A percentile compares a stretch with the other conserved stretches of the same genome.
Conservation (phyloP, 164 flowering plant genomes). For the Kingdonia uniflora region DNA sequence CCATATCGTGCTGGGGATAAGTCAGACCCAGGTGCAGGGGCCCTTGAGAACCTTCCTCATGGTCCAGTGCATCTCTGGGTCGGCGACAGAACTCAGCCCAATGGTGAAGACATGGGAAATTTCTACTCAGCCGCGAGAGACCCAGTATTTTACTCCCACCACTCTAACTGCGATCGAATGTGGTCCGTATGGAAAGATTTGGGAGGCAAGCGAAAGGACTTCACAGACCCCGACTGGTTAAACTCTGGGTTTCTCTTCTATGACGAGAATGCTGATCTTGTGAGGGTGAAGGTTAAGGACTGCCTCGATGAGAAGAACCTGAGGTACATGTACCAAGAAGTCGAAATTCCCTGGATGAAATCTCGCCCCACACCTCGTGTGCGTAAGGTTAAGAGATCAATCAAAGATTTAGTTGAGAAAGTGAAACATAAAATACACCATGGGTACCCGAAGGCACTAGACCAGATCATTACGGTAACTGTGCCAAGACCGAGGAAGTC, state of each 20-base stretch:
- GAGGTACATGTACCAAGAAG: constrained; percentile 45
- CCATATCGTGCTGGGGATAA: constrained; percentile 24
- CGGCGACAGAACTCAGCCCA: constrained; percentile 37
- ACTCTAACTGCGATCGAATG: constrained; percentile 51
- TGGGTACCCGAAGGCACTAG: too few species aligned
- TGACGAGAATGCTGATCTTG: constrained; percentile 36
- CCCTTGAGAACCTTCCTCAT: constrained; percentile 28
- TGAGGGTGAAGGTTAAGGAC: constrained; percentile 37
- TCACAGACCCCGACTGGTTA: constrained; percentile 32
- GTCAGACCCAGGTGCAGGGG: constrained; percentile 20
- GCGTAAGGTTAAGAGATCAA: background rate
- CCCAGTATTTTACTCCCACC: constrained; percentile 53
- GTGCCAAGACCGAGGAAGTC: too few species aligned
- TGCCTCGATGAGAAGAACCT: constrained; percentile 28
- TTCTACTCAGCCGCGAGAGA: constrained; percentile 63
- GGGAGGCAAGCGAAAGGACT: constrained; percentile 31
- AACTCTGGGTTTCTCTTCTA: constrained; percentile 32
- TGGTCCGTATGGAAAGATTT: constrained; percentile 51
- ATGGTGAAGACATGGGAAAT: constrained; percentile 53
- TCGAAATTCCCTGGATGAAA: constrained; percentile 43
- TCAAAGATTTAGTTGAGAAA: too few species aligned
- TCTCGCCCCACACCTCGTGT: constrained; percentile 16
- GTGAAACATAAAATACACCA: too few species aligned
- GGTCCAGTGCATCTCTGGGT: constrained; percentile 30
- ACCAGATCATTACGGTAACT: too few species aligned